Percentiles rank a stretch among this genome's conserved stretches.
Evolutionary conservation across 176 grass and related monocot species (phyloP).

Genomic region (Pontederia crassipes): DNA sequence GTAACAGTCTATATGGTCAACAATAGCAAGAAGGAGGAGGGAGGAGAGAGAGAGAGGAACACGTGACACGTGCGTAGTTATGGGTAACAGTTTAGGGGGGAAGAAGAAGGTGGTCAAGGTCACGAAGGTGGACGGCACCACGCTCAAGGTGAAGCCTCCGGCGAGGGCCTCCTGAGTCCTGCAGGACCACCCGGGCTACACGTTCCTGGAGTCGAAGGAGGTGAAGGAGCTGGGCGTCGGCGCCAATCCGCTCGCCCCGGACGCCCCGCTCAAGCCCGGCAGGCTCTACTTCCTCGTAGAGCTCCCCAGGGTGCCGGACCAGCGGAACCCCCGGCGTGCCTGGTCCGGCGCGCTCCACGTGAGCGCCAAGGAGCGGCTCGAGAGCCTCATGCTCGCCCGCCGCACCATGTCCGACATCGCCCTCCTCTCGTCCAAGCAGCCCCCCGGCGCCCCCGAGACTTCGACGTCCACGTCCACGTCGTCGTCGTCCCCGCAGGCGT

Average conservation of each 20-base stretch:
- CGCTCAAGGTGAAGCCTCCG: conserved; percentile 51
- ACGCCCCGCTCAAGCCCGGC: conserved; percentile 71
- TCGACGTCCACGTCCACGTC: background rate
- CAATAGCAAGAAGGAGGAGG: too few species aligned
- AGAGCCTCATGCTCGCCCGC: conserved; percentile 83
- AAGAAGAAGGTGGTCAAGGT: conserved; percentile 64
- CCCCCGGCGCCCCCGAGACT: conserved; percentile 27
- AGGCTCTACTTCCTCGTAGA: conserved; percentile 92
- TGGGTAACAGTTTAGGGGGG: conserved; percentile 68
- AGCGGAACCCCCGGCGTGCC: conserved; percentile 38
- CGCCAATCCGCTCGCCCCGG: conserved; percentile 46
- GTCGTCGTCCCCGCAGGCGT: background rate
- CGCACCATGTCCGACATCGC: conserved; percentile 68
- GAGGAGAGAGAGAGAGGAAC: too few species aligned
- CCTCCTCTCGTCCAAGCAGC: background rate
- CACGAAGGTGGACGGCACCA: conserved; percentile 93
- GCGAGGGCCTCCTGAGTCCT: conserved; percentile 32
- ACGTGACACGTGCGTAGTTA: background rate
- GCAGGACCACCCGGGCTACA: conserved; percentile 59
- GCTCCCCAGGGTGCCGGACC: conserved; percentile 26
- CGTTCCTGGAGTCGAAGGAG: conserved; percentile 75
- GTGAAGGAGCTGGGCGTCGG: conserved; percentile 58
- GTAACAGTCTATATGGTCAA: too few species aligned
- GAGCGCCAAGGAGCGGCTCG: conserved; percentile 66
- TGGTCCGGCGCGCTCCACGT: conserved; percentile 80